These are phyloP conservation scores for Nicotiana noctiflora DNA, from an alignment of 257 asterid species.

Conservation along the genomic window DNA sequence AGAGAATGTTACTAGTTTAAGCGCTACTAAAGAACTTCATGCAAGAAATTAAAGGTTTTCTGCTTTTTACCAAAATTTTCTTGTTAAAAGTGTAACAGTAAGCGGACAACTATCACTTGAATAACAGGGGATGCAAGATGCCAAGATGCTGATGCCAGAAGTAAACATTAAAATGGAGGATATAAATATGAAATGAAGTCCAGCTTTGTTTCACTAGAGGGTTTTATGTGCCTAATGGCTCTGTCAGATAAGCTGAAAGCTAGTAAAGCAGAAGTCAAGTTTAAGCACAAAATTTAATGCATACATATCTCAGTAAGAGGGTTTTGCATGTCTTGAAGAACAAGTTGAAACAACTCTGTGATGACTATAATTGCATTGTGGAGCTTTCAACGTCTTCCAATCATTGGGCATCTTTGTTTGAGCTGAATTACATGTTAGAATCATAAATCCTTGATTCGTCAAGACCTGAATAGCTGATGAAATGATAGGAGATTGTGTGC, in stretches of 20 bases:
- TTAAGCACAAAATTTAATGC: not conserved
- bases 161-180: not conserved
- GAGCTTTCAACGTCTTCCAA: not conserved
- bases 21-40: not conserved
- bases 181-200: not conserved
- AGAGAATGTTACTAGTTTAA: not conserved
- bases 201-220: not conserved
- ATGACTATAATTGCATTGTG: not conserved
- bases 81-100: not conserved
- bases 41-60: not conserved
- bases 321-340: not conserved
- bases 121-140: not conserved
- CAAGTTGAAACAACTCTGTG: not conserved
- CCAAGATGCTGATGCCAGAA: not conserved
- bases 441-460: not conserved
- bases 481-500: not conserved
- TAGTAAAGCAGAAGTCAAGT: not conserved
- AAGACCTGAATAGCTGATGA: not conserved
- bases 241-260: not conserved
- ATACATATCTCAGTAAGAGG: not conserved
- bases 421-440: not conserved
- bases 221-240: not conserved
- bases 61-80: not conserved
- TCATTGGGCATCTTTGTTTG: not conserved
- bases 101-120: not conserved